Evolutionary conservation across 2,329 filamentous ascomycete species (phyloP), one percentile per base, ranked within the genome.

Genomic region (Bipolaris gigantea): DNA sequence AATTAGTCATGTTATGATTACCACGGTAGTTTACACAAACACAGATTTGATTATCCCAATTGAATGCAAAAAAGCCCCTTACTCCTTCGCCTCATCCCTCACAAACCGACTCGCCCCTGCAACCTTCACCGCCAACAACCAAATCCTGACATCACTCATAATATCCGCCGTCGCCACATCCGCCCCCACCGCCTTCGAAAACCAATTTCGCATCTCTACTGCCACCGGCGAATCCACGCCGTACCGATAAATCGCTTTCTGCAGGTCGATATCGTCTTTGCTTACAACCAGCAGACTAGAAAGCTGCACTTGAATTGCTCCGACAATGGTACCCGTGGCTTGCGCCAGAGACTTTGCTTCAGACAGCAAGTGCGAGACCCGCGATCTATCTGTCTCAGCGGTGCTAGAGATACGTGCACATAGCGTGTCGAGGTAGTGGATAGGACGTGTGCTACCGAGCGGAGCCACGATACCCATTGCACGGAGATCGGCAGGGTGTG

Each of bases 211-310:
- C 43, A 70, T 42, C 48, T 68, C 65, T 3, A 69, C 57, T 11
- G 66, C 63, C 6, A 67, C 58, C 5, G 69, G 50, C 4, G 65
- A 68, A 38, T 70, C 67, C 2, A 70, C 56, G 5, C 67, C 67
- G 36, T 71, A 67, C 15, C 51, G 44, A 36, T 59, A 43, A 15
- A 72, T 50, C 1, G 70, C 59, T 19, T 59, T 65, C 8, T 38
- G 52, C 2, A 60, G 52, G 32, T 70, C 62, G 8, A 67, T 56
- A 32, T 68, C 64, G 1, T 70, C 67, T 11, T 50, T 48, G 16
- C 48, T 47, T 1, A 60, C 36, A 10, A 56, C 51, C 1, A 64
- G 49, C 7, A 61, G 27, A 16, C 51, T 52, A 2, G 63, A 57
- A 1, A 65, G 25, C 38, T 61, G 54, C 1, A 23, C 33, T n/a